Evolutionary conservation across 495 filamentous ascomycete genomes (phyloP).

Genomic region (Talaromyces nanjingensis): DNA sequence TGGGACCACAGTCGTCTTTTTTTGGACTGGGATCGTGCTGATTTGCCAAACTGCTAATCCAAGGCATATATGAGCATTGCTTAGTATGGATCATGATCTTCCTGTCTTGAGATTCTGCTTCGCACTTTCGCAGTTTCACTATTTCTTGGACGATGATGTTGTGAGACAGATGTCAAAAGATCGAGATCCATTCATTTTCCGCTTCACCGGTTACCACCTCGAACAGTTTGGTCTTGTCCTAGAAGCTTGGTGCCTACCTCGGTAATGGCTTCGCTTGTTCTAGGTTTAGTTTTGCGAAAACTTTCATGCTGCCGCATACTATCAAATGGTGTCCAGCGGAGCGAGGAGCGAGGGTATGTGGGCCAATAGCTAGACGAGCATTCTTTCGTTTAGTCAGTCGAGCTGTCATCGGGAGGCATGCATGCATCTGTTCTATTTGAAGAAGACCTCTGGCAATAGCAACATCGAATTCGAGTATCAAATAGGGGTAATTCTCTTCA

Average conservation of each 20-base stretch:
- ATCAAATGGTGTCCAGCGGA: not conserved
- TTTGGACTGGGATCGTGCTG: too few species aligned
- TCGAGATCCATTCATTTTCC: not conserved
- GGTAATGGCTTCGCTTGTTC: not conserved
- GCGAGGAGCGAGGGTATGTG: not conserved
- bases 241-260: not conserved
- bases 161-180: not conserved
- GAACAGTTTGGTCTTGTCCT: not conserved
- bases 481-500: not conserved
- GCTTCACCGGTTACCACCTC: not conserved
- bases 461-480: not conserved
- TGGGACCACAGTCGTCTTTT: too few species aligned
- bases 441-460: not conserved
- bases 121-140: not conserved
- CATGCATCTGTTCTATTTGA: not conserved
- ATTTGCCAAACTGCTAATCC: too few species aligned
- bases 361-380: not conserved
- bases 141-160: not conserved
- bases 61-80: too few species aligned
- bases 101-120: not conserved
- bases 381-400: not conserved
- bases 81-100: too few species aligned
- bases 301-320: not conserved
- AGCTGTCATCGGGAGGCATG: not conserved
- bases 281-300: not conserved